A percentile compares a stretch with the other conserved stretches of the same genome.
Conservation (phyloP, 768 basidiomycete species). For the Tulasnella sp. region DNA sequence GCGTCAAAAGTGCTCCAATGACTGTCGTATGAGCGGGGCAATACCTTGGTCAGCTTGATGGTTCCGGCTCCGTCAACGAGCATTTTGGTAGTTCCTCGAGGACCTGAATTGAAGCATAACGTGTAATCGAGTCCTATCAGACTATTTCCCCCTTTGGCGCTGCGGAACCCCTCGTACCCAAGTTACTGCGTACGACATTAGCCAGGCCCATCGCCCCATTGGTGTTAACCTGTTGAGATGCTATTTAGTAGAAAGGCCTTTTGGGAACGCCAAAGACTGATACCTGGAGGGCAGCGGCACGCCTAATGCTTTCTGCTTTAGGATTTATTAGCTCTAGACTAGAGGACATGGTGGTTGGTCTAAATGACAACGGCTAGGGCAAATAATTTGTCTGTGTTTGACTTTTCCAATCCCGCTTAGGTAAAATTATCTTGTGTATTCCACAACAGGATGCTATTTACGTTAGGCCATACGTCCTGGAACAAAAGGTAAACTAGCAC, state of each 20-base stretch:
- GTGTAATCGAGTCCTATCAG: background rate
- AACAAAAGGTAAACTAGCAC: constrained; percentile 13
- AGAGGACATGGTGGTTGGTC: constrained; percentile 26
- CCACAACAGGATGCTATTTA: too few species aligned
- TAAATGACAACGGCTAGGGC: constrained; percentile 21
- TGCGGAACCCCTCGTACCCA: constrained; percentile 54
- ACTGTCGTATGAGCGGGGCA: background rate
- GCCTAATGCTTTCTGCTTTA: constrained; percentile 87
- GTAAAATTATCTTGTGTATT: background rate
- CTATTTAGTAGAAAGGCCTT: constrained; percentile 27
- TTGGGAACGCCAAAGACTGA: constrained; percentile 27
- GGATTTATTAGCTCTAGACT: constrained; percentile 89
- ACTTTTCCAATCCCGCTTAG: background rate
- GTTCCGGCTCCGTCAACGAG: constrained; percentile 96
- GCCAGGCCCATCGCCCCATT: constrained; percentile 97
- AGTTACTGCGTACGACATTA: constrained; percentile 92
- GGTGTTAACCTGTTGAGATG: constrained; percentile 66
- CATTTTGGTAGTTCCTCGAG: constrained; percentile 98
- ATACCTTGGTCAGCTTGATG: constrained; percentile 96
- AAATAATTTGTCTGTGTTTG: background rate
- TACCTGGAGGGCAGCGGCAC: constrained; percentile 90
- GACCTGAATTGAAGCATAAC: constrained; percentile 52
- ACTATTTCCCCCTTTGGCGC: background rate
- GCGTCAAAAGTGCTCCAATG: constrained; percentile 4
- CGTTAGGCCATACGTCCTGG: constrained; percentile 12